A percentile compares a stretch with the other conserved stretches of the same genome.
phyloP scores from a whole-genome alignment of 2,329 filamentous ascomycete genomes.

The Fusarium nematophilum region DNA sequence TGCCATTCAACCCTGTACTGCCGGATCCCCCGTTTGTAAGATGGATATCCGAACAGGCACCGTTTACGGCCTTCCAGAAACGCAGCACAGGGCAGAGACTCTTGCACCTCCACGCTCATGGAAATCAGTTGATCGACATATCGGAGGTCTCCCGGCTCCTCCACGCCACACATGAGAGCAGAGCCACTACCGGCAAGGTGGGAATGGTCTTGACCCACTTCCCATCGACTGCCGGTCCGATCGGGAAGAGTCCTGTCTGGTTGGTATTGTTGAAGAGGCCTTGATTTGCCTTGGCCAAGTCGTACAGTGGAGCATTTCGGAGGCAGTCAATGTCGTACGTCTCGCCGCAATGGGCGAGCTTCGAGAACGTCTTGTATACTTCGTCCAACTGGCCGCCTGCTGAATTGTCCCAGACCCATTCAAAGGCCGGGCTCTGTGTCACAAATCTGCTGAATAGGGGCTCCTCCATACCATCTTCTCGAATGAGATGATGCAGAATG shows the following conservation, averaged over 20 bases:
- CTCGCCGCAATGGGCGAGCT: background rate
- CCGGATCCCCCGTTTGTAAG: too few species aligned
- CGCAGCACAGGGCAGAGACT: too few species aligned
- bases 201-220: slow-evolving; percentile 19
- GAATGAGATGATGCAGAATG: slow-evolving; percentile 63
- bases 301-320: background rate
- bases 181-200: background rate
- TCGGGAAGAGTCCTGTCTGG: slow-evolving; percentile 26
- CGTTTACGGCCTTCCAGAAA: too few species aligned
- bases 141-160: too few species aligned
- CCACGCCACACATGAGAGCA: background rate
- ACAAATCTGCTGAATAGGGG: too few species aligned
- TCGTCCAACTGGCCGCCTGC: slow-evolving; percentile 16
- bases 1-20: too few species aligned
- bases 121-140: too few species aligned
- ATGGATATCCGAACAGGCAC: too few species aligned
- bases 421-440: slow-evolving; percentile 22
- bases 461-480: too few species aligned
- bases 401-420: slow-evolving; percentile 30
- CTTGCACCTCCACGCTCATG: too few species aligned
- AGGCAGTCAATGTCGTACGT: slow-evolving; percentile 24
- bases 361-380: slow-evolving; percentile 15
- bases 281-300: slow-evolving; percentile 13
- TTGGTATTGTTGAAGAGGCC: slow-evolving; percentile 5
- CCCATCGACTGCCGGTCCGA: slow-evolving; percentile 27